Base-by-base conservation (phyloP, 768 basidiomycete species). In the Ephemerocybe angulata region DNA sequence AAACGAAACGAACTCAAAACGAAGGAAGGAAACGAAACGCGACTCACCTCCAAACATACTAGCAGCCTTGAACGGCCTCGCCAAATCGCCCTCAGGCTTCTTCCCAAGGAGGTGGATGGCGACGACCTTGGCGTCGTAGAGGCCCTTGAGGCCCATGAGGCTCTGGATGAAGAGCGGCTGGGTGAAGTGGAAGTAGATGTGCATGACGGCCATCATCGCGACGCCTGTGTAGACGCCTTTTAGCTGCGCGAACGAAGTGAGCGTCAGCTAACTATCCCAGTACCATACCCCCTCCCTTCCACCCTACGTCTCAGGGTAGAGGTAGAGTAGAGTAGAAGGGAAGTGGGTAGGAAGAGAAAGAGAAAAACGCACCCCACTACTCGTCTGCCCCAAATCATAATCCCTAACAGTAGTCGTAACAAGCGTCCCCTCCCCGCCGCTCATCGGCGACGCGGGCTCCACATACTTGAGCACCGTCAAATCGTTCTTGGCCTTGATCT, bases 401-500 rank as follows among this genome's bases (percentile, higher is more conserved):
- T 99, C 96, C 46, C 85, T 81, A 42, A 91, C 83, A 4, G 96
- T 99, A 6, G 93, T 97, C n/a, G 88, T 91, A 27, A 93, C 81
- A 15, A 94, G 81, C 67, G 85, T 75, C 52, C 12, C 12, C 85
- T 86, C 25, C 84, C 79, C 60, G 86, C 85, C 55, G 81, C 69
- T n/a, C 86, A 95, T 86, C 2, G 91, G 80, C 60, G 72, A 81
- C 42, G 83, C 69, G 1, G 86, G 78, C 63, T 96, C 92, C 42
- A 95, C 93, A 73, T 96, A 99, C 82, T 97, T 99, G 64, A 99
- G 77, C 25, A 96, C 91, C 1, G 93, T 93, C 70, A 88, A 83
- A 74, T 99, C 96, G 64, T 98, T 98, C 84, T 94, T 95, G 65
- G 81, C 73, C 80, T 91, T 95, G 72, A 98, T 85, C 92, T 97